Evolutionary conservation across 495 filamentous ascomycete genomes (phyloP), one percentile per base, ranked within the genome.

Genomic region (Cladorrhinum samala): DNA sequence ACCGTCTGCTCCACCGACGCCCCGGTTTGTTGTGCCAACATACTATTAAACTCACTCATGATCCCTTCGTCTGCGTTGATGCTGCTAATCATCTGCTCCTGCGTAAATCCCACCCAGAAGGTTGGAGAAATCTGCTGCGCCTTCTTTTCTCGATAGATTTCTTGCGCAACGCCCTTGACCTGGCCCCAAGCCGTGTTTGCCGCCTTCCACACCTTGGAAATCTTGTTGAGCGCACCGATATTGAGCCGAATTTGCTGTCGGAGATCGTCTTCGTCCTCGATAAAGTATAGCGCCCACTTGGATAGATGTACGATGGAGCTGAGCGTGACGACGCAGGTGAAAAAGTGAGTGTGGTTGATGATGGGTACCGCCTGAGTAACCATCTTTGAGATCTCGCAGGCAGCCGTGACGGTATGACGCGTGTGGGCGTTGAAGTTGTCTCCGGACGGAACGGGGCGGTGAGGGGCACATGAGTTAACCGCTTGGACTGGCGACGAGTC

Each of bases 281-380:
- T 68, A 23, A 73, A 69, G 57, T 72, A 72, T n/a, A 75, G 69
- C 54, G 73, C 87, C 83, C 79, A 81, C 50, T 76, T 76, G 52
- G 73, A 78, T 3, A 84, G 73, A 54, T 84, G 81, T 23, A 84
- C 80, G 61, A 83, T 79, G 6, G 79, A 75, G 1, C 78, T 73
- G 55, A 91, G 78, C 9, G 86, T 90, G 18, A 94, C 72, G 14
- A 89, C 82, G 64, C 89, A 95, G 20, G 86, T 90, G 73, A 95
- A 91, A 70, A 95, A 91, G 19, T 91, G 89, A 2, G 88, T 91
- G 71, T 95, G 89, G 46, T 80, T 82, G 9, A 83, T 73, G 4
- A 92, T 75, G 0, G 87, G 78, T 19, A 83, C 77, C 13, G 88
- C 86, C 42, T 92, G 83, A 14, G 86, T 85, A 19, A 91, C 83